Conservation (phyloP, 1,284 basidiomycete genomes). For the Apiotrichum sp. region DNA sequence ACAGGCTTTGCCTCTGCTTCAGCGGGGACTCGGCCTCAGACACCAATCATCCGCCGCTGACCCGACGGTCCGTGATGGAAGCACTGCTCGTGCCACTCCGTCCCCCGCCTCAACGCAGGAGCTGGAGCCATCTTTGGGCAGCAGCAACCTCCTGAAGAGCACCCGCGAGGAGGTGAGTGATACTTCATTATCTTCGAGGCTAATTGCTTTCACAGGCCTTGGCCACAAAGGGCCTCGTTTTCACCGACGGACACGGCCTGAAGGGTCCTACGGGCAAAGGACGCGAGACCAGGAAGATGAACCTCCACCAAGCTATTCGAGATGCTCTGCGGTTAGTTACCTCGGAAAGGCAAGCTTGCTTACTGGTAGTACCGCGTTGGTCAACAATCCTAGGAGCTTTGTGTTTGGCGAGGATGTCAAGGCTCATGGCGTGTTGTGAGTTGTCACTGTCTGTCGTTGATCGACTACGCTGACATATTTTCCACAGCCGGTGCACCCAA, state of each 20-base stretch:
- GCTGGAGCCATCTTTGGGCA: slow-evolving; percentile 30
- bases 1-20: neutral
- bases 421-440: slow-evolving; percentile 85
- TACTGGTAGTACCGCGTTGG: slow-evolving; percentile 61
- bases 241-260: slow-evolving; percentile 59
- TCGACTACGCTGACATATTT: neutral
- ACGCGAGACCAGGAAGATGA: slow-evolving; percentile 82
- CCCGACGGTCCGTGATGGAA: slow-evolving; percentile 11
- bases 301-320: slow-evolving; percentile 79
- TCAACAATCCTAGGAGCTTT: slow-evolving; percentile 75
- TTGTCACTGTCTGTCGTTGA: slow-evolving; percentile 49
- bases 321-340: slow-evolving; percentile 68
- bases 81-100: slow-evolving; percentile 4
- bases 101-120: slow-evolving; percentile 10
- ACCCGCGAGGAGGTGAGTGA: slow-evolving; percentile 23
- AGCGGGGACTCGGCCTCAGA: neutral
- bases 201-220: slow-evolving; percentile 50
- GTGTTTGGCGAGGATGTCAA: slow-evolving; percentile 92
- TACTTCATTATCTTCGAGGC: neutral
- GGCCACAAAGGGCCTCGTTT: slow-evolving; percentile 63
- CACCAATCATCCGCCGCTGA: slow-evolving; percentile 11
- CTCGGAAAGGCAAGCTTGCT: too few species aligned
- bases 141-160: slow-evolving; percentile 28
- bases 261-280: slow-evolving; percentile 56
- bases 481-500: slow-evolving; percentile 48